Base-by-base conservation (phyloP, 78 protist genomes). In the Speleostelium caveatum region DNA sequence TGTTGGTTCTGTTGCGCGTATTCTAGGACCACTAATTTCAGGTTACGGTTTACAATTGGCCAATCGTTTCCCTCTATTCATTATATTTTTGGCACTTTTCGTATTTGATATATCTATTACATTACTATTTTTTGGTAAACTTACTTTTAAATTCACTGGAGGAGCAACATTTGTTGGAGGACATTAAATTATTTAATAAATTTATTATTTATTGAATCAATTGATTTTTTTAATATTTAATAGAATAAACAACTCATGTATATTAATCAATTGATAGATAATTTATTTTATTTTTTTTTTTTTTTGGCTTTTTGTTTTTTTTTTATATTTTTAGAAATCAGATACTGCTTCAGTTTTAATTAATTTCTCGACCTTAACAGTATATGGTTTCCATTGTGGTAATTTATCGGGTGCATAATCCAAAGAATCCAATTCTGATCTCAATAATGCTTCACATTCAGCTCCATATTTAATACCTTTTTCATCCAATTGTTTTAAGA, bases 11-110 rank as follows among this genome's bases (percentile, higher is more conserved):
- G n/a, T 36, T 6, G 89, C 89, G 6, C 26, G 89, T 35, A 80
- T 80, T 33, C 45, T 80, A 24, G 89, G 89, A 26, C 89, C 89
- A 17, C 76, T 80, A 19, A 56, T 49, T 55, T 75, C 89, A 21
- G 53, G 71, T 16, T 80, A 80, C 55, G 76, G 89, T 39, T 39
- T 80, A 19, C 2, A 24, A n/a, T 51, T 80, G 78, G 7, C 45
- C 2, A 80, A 62, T 35, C 51, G 89, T 30, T 41, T 80, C 63
- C 89, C 89, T 12, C 42, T 80, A 10, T 80, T 80, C 60, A 42
- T 80, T 8, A 67, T 80, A 8, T 56, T 65, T 8, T 17, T 80
- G 5, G 30, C 89, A 38, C 10, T 80, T 33, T 80, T 65, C 71
- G 71, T 80, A 21, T 80, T 80, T 71, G 89, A 80, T 55, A 80